These are phyloP conservation scores for Styphnolobium japonicum DNA, from an alignment of 306 rosid genomes.

Conservation along the genomic window DNA sequence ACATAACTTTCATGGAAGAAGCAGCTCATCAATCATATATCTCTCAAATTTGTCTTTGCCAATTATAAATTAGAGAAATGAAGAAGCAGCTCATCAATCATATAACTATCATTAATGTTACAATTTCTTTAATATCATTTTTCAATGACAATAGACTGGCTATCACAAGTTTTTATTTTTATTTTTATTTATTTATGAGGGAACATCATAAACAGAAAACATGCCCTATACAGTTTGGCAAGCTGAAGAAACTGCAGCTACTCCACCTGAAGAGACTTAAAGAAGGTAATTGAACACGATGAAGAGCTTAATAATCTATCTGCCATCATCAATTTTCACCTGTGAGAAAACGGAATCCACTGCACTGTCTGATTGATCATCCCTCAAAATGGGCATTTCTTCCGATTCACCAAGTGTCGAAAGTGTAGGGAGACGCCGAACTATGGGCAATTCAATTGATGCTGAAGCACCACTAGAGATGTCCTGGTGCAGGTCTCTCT, in stretches of 20 bases:
- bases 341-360: slow-evolving; percentile 34
- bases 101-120: too few species aligned
- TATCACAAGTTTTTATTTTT: too few species aligned
- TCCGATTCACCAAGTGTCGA: slow-evolving; percentile 12
- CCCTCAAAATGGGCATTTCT: neutral
- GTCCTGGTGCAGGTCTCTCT: slow-evolving; percentile 43
- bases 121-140: too few species aligned
- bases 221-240: too few species aligned
- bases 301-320: slow-evolving; percentile 11
- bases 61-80: too few species aligned
- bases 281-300: neutral
- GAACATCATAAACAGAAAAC: too few species aligned
- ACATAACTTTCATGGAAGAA: too few species aligned
- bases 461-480: slow-evolving; percentile 34
- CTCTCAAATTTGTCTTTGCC: too few species aligned
- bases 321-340: slow-evolving; percentile 27
- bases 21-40: too few species aligned
- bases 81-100: too few species aligned
- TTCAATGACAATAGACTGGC: too few species aligned
- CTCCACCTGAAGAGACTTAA: neutral
- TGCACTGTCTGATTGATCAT: neutral
- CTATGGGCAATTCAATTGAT: slow-evolving; percentile 7
- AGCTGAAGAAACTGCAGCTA: neutral
- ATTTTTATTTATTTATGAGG: too few species aligned
- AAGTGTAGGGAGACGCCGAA: slow-evolving; percentile 25